Evolutionary conservation across 2,329 filamentous ascomycete genomes (phyloP).

Genomic region (Aschersonia sp.): DNA sequence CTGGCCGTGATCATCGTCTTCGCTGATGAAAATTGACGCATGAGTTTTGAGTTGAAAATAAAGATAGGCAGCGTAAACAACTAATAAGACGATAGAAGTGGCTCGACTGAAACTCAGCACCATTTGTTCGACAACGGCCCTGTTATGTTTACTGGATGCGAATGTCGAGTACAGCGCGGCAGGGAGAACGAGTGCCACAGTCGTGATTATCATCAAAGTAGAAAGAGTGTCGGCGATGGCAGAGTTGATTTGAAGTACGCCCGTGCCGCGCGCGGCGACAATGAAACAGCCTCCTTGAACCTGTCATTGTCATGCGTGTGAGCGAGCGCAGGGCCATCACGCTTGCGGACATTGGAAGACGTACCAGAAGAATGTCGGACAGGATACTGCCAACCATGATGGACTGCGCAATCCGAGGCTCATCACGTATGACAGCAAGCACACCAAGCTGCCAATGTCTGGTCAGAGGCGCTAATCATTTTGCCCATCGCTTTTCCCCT

Average conservation of each 20-base stretch:
- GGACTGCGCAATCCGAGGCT: slow-evolving; percentile 6
- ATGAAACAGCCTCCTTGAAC: slow-evolving; percentile 8
- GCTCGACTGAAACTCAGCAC: slow-evolving; percentile 7
- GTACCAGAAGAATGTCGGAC: slow-evolving; percentile 6
- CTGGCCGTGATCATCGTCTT: background rate
- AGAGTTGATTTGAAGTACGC: slow-evolving; percentile 6
- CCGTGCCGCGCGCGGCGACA: slow-evolving; percentile 5
- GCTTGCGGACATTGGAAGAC: background rate
- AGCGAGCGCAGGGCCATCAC: background rate
- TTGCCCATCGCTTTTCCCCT: background rate
- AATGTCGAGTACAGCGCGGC: slow-evolving; percentile 6
- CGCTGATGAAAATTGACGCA: slow-evolving; percentile 5
- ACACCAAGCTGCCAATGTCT: slow-evolving; percentile 4
- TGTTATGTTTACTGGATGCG: background rate
- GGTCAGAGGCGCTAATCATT: background rate
- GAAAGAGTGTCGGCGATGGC: slow-evolving; percentile 7
- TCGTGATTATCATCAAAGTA: slow-evolving; percentile 7
- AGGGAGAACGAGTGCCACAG: slow-evolving; percentile 7
- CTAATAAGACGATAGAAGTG: slow-evolving; percentile 4
- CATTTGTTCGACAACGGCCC: slow-evolving; percentile 2
- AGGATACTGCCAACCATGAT: slow-evolving; percentile 8
- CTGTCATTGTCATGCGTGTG: background rate
- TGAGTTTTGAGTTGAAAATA: slow-evolving; percentile 8
- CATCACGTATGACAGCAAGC: slow-evolving; percentile 5
- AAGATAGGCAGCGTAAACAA: slow-evolving; percentile 5